These are phyloP conservation scores for Pisolithus albus DNA, from an alignment of 768 basidiomycete genomes.

Conservation along the genomic window DNA sequence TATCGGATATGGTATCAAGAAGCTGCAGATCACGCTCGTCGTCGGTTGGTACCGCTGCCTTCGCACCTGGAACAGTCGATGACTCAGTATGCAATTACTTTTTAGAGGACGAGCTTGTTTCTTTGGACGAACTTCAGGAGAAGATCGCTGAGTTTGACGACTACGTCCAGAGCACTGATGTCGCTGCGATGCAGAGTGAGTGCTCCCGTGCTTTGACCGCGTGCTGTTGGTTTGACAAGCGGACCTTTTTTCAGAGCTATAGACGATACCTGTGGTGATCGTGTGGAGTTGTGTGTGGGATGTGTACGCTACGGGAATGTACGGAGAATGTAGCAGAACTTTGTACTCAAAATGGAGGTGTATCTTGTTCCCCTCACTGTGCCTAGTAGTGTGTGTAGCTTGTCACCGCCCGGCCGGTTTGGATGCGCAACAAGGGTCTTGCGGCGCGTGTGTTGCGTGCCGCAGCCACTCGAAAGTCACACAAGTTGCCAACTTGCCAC, in stretches of 20 bases:
- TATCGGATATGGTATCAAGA: conserved; percentile 90
- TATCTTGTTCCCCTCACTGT: neutral
- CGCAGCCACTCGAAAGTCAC: neutral
- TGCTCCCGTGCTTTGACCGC: neutral
- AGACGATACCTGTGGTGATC: neutral
- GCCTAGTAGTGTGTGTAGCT: neutral
- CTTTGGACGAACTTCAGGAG: conserved; percentile 90
- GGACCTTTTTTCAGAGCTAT: conserved; percentile 15
- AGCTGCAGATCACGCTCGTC: conserved; percentile 72
- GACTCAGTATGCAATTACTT: neutral
- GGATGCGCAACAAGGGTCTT: neutral
- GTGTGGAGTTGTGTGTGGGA: neutral
- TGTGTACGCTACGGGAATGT: neutral
- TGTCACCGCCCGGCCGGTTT: neutral
- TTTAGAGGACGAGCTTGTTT: conserved; percentile 91
- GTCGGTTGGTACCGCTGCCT: conserved; percentile 36
- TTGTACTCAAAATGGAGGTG: neutral
- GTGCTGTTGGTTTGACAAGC: conserved; percentile 1
- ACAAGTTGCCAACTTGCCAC: neutral
- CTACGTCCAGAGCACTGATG: conserved; percentile 84
- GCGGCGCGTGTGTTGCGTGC: neutral
- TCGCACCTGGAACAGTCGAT: neutral
- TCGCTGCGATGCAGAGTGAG: conserved; percentile 90
- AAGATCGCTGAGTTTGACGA: conserved; percentile 80
- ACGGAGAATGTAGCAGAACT: neutral